These are phyloP conservation scores for Cystobasidium sp. DNA, from an alignment of 1,284 basidiomycete species.

Conservation along the genomic window DNA sequence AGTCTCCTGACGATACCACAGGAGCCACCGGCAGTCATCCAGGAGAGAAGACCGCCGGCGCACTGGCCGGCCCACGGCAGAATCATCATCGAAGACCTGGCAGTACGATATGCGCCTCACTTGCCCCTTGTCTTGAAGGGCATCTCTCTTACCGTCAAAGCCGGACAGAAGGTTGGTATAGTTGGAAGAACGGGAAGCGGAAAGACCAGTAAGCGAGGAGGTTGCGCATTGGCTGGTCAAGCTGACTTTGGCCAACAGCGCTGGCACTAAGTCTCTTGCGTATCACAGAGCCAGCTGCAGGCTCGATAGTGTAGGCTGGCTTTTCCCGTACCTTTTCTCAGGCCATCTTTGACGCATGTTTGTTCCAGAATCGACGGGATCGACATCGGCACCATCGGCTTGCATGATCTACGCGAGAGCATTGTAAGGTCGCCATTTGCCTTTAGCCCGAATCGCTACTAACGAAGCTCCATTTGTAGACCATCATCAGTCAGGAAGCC, in stretches of 20 bases:
- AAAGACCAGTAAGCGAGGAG: conserved; percentile 62
- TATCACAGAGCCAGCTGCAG: conserved; percentile 3
- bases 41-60: conserved; percentile 65
- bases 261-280: conserved; percentile 62
- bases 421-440: conserved; percentile 81
- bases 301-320: conserved; percentile 55
- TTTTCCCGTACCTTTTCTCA: not conserved
- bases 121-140: conserved; percentile 77
- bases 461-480: not conserved
- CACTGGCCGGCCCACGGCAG: conserved; percentile 77
- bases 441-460: conserved; percentile 42
- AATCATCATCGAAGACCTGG: conserved; percentile 71
- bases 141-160: conserved; percentile 67
- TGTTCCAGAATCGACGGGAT: conserved; percentile 71
- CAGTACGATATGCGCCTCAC: conserved; percentile 79
- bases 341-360: not conserved
- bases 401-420: conserved; percentile 70
- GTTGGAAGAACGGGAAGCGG: conserved; percentile 81
- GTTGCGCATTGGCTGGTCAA: not conserved
- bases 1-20: conserved; percentile 55
- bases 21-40: conserved; percentile 49
- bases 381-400: conserved; percentile 79
- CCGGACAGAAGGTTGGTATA: conserved; percentile 80
- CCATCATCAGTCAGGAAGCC: conserved; percentile 43
- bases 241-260: conserved; percentile 58